These are phyloP conservation scores for Knufia fluminis DNA, from an alignment of 2,329 filamentous ascomycete species.

Conservation along the genomic window DNA sequence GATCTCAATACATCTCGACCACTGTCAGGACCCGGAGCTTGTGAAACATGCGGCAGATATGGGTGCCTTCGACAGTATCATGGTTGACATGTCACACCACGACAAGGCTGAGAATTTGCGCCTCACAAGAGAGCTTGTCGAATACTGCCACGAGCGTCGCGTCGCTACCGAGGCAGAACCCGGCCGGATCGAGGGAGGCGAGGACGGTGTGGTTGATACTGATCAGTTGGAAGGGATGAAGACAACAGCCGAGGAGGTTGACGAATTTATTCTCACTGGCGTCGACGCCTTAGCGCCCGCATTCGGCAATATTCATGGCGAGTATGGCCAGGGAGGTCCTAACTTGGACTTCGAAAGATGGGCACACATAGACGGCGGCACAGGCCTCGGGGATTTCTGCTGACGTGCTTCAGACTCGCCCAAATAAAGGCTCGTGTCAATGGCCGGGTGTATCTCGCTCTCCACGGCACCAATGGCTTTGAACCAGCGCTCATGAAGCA, in stretches of 20 bases:
- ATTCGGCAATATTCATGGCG: slow-evolving; percentile 68
- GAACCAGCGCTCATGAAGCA: slow-evolving; percentile 45
- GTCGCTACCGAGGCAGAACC: slow-evolving; percentile 65
- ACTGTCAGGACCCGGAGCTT: slow-evolving; percentile 55
- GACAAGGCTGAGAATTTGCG: slow-evolving; percentile 61
- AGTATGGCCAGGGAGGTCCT: slow-evolving; percentile 39
- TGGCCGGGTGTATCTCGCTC: slow-evolving; percentile 42
- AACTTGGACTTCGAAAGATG: slow-evolving; percentile 37
- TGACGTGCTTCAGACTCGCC: slow-evolving; percentile 32
- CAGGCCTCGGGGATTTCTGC: too few species aligned
- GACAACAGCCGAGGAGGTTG: slow-evolving; percentile 60
- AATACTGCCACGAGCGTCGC: slow-evolving; percentile 54
- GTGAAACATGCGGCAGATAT: slow-evolving; percentile 53
- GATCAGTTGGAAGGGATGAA: slow-evolving; percentile 53
- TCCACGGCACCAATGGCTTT: slow-evolving; percentile 52
- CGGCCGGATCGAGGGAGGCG: slow-evolving; percentile 61
- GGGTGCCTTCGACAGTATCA: slow-evolving; percentile 60
- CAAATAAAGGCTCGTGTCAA: slow-evolving; percentile 43
- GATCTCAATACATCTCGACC: slow-evolving; percentile 57
- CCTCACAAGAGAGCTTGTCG: slow-evolving; percentile 53
- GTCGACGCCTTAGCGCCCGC: slow-evolving; percentile 67
- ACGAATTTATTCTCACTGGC: slow-evolving; percentile 61
- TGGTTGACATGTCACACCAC: slow-evolving; percentile 69
- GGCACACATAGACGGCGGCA: too few species aligned
- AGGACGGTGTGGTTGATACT: slow-evolving; percentile 64